phyloP scores from a whole-genome alignment of 2,329 filamentous ascomycete genomes.

The Exophiala sideris region DNA sequence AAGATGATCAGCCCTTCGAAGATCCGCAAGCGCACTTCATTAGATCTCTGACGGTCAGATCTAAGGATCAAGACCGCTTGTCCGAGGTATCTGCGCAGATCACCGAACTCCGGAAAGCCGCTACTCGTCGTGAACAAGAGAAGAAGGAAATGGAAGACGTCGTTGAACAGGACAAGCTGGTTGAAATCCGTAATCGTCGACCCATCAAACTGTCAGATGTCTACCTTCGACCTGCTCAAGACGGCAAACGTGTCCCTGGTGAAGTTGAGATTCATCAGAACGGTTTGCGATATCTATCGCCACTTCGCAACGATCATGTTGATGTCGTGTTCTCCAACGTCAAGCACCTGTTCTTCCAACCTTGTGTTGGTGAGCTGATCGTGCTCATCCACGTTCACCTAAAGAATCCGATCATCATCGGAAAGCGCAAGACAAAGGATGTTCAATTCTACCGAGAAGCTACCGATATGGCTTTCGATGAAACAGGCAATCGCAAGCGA shows the following conservation, averaged over 20 bases:
- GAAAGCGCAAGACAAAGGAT: conserved; percentile 98
- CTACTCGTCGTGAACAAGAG: conserved; percentile 88
- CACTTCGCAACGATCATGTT: conserved; percentile 76
- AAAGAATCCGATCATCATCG: conserved; percentile 96
- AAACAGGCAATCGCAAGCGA: conserved; percentile 95
- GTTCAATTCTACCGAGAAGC: conserved; percentile 98
- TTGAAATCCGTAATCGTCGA: conserved; percentile 90
- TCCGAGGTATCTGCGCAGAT: conserved; percentile 90
- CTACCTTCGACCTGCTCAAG: conserved; percentile 90
- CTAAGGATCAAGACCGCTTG: conserved; percentile 82
- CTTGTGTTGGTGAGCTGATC: conserved; percentile 91
- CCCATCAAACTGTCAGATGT: conserved; percentile 89
- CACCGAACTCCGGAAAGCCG: conserved; percentile 91
- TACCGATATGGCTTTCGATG: conserved; percentile 97
- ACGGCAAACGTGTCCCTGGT: conserved; percentile 93
- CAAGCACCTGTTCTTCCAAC: conserved; percentile 98
- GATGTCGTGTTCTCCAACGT: conserved; percentile 98
- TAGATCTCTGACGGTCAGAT: conserved; percentile 90
- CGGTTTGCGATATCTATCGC: conserved; percentile 90
- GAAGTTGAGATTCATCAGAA: conserved; percentile 98
- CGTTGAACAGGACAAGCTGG: conserved; percentile 94
- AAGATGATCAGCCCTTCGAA: conserved; percentile 97
- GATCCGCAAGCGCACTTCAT: conserved; percentile 95
- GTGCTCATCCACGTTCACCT: conserved; percentile 98
- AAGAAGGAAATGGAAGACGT: conserved; percentile 99